A percentile compares a stretch with the other conserved stretches of the same genome.
These are phyloP conservation scores for Collybiopsis confluens DNA, from an alignment of 768 basidiomycete species.

Conservation along the genomic window DNA sequence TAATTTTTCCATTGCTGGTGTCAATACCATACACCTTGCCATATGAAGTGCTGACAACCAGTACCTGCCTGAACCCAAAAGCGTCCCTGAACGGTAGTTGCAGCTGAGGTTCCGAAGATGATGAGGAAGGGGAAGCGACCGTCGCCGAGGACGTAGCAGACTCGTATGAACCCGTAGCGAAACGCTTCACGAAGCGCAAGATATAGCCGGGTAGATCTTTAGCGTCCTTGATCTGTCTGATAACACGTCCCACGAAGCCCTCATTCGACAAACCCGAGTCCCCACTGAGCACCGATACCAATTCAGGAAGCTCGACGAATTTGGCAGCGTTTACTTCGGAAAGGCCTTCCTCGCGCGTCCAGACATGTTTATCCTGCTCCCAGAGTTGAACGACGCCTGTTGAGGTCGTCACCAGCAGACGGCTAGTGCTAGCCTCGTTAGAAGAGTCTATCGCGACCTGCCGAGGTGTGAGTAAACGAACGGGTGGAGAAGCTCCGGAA, in stretches of 20 bases:
- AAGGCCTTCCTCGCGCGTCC: constrained; percentile 82
- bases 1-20: constrained; percentile 65
- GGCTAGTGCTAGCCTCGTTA: constrained; percentile 33
- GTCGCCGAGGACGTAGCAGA: constrained; percentile 37
- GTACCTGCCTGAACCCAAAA: constrained; percentile 84
- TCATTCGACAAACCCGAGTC: constrained; percentile 41
- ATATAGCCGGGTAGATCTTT: constrained; percentile 73
- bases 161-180: constrained; percentile 64
- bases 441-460: constrained; percentile 53
- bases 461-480: not conserved
- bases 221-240: constrained; percentile 55
- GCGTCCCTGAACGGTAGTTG: constrained; percentile 54
- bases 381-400: constrained; percentile 77
- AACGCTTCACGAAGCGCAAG: constrained; percentile 62
- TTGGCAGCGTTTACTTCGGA: constrained; percentile 58
- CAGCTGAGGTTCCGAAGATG: constrained; percentile 21
- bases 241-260: constrained; percentile 43
- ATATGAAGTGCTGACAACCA: constrained; percentile 63
- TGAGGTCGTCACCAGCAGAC: constrained; percentile 60
- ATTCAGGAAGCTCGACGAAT: constrained; percentile 77
- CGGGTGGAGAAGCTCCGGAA: not conserved
- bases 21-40: constrained; percentile 85
- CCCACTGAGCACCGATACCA: constrained; percentile 23
- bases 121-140: constrained; percentile 23
- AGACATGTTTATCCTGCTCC: constrained; percentile 54